Evolutionary conservation across 1,284 basidiomycete genomes (phyloP).

Genomic region (Moesziomyces antarcticus): DNA sequence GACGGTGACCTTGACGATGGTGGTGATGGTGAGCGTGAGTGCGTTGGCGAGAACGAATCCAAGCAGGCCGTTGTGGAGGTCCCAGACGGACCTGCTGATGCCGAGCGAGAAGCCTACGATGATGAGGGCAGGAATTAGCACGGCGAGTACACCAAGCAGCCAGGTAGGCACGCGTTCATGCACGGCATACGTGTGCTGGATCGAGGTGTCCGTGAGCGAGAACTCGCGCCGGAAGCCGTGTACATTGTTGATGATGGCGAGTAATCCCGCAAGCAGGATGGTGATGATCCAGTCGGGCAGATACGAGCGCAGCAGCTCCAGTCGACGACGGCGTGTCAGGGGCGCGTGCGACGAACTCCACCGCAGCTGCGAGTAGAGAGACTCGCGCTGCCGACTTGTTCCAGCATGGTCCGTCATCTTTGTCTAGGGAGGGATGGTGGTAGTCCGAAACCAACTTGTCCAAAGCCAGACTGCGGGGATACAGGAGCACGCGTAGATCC

Average conservation of each 20-base stretch:
- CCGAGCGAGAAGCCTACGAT: constrained; percentile 77
- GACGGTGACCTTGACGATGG: constrained; percentile 81
- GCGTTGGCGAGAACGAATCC: constrained; percentile 80
- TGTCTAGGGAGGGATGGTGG: too few species aligned
- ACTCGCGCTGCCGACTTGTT: constrained; percentile 18
- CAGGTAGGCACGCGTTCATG: constrained; percentile 85
- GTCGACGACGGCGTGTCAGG: constrained; percentile 18
- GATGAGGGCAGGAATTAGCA: constrained; percentile 70
- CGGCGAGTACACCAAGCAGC: constrained; percentile 58
- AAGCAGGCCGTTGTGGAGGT: constrained; percentile 82
- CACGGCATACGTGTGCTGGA: constrained; percentile 77
- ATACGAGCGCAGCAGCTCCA: constrained; percentile 38
- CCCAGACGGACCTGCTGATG: constrained; percentile 84
- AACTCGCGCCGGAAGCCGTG: constrained; percentile 80
- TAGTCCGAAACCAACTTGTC: too few species aligned
- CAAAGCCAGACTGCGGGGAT: too few species aligned
- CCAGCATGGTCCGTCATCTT: too few species aligned
- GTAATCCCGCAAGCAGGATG: constrained; percentile 70
- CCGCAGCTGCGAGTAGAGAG: constrained; percentile 37
- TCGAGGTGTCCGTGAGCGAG: constrained; percentile 71
- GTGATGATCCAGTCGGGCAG: constrained; percentile 64
- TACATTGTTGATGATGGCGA: constrained; percentile 77
- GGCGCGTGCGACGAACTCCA: constrained; percentile 28
- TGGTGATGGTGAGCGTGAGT: constrained; percentile 83
- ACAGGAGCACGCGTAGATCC: too few species aligned